These are phyloP conservation scores for Salisapilia sapeloensis DNA, from an alignment of 352 stramenopile genomes.

Conservation along the genomic window DNA sequence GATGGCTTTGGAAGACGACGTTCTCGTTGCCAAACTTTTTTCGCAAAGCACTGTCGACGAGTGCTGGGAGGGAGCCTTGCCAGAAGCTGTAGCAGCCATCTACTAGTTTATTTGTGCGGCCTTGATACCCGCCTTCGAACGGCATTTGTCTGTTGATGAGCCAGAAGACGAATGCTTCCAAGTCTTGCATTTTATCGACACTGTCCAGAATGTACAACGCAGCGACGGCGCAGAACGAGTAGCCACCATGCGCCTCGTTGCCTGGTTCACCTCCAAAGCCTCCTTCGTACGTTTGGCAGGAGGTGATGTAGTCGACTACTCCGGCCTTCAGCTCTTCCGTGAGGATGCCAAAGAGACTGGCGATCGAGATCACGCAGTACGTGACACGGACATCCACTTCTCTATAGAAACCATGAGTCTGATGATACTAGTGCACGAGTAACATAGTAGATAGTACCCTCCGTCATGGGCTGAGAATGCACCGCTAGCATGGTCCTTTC, in stretches of 20 bases:
- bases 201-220: conserved; percentile 84
- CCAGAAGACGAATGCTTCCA: conserved; percentile 70
- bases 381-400: conserved; percentile 93
- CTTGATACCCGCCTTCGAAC: conserved; percentile 85
- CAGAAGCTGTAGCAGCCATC: conserved; percentile 99
- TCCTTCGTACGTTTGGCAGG: conserved; percentile 96
- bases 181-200: conserved; percentile 27
- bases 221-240: conserved; percentile 94
- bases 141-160: conserved; percentile 88
- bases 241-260: conserved; percentile 97
- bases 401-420: conserved; percentile 10
- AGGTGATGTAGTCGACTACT: conserved; percentile 65
- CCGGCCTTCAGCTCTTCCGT: conserved; percentile 69
- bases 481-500: conserved; percentile 70
- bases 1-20: conserved; percentile 61
- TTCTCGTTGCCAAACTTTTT: conserved; percentile 12
- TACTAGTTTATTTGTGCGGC: conserved; percentile 97
- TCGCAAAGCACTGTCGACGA: conserved; percentile 41
- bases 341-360: conserved; percentile 85
- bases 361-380: conserved; percentile 95
- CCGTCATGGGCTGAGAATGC: conserved; percentile 96
- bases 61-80: conserved; percentile 84
- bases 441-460: conserved; percentile 23
- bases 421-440: background rate
- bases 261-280: conserved; percentile 85